Base-by-base conservation (phyloP, 225 moss, liverwort and hornwort genomes). In the Pleurozium schreberi region DNA sequence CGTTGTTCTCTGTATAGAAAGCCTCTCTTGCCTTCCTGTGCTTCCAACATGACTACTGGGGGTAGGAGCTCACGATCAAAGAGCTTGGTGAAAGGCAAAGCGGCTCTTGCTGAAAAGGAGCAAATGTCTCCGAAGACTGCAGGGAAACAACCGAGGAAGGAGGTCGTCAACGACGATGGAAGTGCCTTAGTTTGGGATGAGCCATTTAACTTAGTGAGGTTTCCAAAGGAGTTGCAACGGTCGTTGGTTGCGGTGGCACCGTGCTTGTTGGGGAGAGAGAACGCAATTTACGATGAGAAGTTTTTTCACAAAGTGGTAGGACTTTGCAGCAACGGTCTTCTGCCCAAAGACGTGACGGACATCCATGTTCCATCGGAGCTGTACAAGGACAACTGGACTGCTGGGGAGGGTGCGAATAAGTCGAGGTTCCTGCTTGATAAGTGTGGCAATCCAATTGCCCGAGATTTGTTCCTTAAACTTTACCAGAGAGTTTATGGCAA, bases 61-160 rank as follows among this genome's bases (percentile, higher is more conserved):
- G 33, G 23, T 2, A 40, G 8, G n/a, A n/a, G 21, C 68, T 22
- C 68, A 22, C 22, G n/a, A n/a, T 68, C 68, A 7, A 13, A 68
- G 12, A 69, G 69, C 69, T 40, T 4, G n/a, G 23, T 8, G 5
- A 40, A 69, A 69, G 69, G 23, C 69, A 69, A 69, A 69, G 33
- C 10, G 5, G n/a, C 23, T 69, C 22, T 7, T 40, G 12, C 23
- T 23, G 40, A 69, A 69, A 7, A n/a, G 10, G 18, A 18, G 34
- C 5, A 8, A 1, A 0, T 5, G 18, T 18, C 65, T 65, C 18
- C 1, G 0, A 18, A 18, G 18, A 34, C 5, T 69, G 40, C 23
- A 23, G 8, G 40, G 68, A 69, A 69, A 69, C 69, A 69, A 69
- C 22, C 8, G 7, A 69, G 33, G 64, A 64, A 69, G 40, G 23